These are phyloP conservation scores for Rhodotorula babjevae DNA, from an alignment of 768 basidiomycete genomes.

Conservation along the genomic window DNA sequence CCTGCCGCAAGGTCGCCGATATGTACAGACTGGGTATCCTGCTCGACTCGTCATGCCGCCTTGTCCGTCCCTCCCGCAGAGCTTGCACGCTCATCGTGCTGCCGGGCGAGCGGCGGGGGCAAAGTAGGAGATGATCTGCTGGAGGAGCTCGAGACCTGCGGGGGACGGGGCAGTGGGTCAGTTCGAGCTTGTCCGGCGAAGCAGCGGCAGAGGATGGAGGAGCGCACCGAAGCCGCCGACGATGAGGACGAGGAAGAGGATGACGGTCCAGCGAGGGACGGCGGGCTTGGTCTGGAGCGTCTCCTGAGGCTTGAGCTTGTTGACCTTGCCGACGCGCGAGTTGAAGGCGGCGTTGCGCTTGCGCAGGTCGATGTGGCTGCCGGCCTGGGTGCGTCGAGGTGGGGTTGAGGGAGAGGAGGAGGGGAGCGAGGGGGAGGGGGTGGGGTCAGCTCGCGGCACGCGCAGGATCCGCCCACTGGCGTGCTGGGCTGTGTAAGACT, in stretches of 20 bases:
- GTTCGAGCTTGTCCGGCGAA: background rate
- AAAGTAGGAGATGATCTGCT: constrained; percentile 19
- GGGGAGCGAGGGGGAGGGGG: background rate
- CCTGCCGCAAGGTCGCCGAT: background rate
- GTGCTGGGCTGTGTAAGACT: no score
- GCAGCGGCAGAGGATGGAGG: background rate
- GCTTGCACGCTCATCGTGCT: background rate
- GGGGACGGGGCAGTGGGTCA: background rate
- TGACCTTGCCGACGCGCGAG: constrained; percentile 24
- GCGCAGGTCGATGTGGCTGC: constrained; percentile 30
- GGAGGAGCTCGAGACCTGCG: constrained; percentile 20
- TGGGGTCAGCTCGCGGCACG: background rate
- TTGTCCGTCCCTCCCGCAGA: no score
- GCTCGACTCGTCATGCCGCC: no score
- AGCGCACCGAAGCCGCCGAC: constrained; percentile 24
- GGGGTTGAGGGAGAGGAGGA: background rate
- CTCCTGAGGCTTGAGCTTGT: constrained; percentile 3
- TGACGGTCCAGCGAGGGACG: constrained; percentile 8
- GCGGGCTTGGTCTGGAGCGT: constrained; percentile 3
- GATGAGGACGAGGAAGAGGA: background rate
- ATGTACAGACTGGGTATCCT: background rate
- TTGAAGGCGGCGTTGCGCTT: constrained; percentile 32
- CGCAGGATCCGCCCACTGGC: background rate
- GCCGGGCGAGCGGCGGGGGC: background rate
- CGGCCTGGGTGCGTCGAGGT: constrained; percentile 11